A percentile compares a stretch with the other conserved stretches of the same genome.
Conservation (phyloP, 75 land plant species). For the Pinus taeda region DNA sequence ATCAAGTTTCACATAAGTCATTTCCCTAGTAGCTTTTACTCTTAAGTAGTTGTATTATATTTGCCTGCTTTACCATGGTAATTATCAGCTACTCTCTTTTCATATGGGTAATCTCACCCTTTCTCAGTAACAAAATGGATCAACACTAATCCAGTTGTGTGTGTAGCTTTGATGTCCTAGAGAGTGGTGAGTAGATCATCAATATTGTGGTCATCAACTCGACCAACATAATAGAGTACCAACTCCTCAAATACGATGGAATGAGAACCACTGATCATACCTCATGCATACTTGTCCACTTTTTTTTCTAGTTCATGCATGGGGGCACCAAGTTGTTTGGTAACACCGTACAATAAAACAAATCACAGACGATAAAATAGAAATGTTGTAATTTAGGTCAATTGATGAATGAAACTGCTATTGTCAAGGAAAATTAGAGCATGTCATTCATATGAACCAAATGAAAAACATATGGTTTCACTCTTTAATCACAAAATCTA, state of each 20-base stretch:
- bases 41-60: background rate
- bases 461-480: too few species aligned
- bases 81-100: conserved; percentile 74
- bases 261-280: conserved; percentile 89
- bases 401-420: too few species aligned
- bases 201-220: conserved; percentile 81
- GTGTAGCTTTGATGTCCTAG: conserved; percentile 66
- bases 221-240: conserved; percentile 84
- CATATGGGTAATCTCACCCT: conserved; percentile 86
- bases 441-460: too few species aligned
- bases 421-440: too few species aligned
- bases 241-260: conserved; percentile 89
- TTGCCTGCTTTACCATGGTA: conserved; percentile 61
- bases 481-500: too few species aligned
- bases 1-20: too few species aligned
- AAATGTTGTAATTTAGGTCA: too few species aligned
- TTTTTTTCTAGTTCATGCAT: conserved; percentile 84
- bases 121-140: conserved; percentile 89
- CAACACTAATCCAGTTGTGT: conserved; percentile 73
- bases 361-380: too few species aligned
- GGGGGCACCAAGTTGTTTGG: background rate
- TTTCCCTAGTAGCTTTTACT: too few species aligned
- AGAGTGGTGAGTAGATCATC: conserved; percentile 77
- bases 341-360: too few species aligned
- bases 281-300: conserved; percentile 91